Conservation (phyloP, 306 rosid species). For the Citrullus colocynthis region DNA sequence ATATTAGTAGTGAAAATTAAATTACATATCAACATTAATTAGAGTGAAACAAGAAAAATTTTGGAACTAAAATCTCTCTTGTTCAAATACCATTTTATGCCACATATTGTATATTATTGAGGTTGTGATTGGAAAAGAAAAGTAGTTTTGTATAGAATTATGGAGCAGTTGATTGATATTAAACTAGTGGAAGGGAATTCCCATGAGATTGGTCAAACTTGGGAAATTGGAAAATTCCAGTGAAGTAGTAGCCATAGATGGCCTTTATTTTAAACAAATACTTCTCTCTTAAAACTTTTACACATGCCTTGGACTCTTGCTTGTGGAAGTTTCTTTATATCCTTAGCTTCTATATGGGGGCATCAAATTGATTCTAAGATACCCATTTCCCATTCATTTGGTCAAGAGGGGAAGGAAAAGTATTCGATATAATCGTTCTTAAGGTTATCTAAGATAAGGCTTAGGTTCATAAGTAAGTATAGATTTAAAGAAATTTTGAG, state of each 20-base stretch:
- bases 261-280: slow-evolving; percentile 23
- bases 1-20: too few relatives aligned
- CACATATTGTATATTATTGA: neutral
- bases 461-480: too few relatives aligned
- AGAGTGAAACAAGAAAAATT: neutral
- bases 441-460: too few relatives aligned
- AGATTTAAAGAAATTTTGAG: too few relatives aligned
- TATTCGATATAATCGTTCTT: too few relatives aligned
- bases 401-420: neutral
- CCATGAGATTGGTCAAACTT: slow-evolving; percentile 18
- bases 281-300: slow-evolving; percentile 18
- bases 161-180: neutral
- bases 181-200: slow-evolving; percentile 1
- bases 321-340: slow-evolving; percentile 27
- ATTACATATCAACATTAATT: neutral
- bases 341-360: slow-evolving; percentile 26
- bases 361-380: neutral
- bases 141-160: neutral
- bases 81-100: neutral
- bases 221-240: slow-evolving; percentile 38
- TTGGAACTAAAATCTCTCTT: too few relatives aligned
- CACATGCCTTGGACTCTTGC: slow-evolving; percentile 26
- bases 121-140: neutral
- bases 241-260: slow-evolving; percentile 24
- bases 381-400: neutral